Evolutionary conservation across 768 basidiomycete genomes (phyloP).

Genomic region (Tulasnella sp.): DNA sequence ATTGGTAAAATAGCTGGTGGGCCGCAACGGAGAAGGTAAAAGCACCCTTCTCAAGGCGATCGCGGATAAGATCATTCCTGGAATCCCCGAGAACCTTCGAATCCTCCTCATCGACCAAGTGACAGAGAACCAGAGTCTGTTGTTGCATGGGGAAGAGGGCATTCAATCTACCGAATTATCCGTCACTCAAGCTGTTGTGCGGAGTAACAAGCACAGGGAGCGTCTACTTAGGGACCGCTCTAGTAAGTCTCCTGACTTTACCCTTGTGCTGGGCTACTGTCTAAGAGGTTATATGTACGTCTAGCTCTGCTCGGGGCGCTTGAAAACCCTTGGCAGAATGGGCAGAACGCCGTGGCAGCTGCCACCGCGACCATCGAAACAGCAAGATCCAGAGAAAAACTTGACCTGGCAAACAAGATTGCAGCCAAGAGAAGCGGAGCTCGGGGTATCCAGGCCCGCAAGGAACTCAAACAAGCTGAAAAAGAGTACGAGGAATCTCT

Average conservation of each 20-base stretch:
- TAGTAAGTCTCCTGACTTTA: background rate
- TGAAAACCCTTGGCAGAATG: constrained; percentile 35
- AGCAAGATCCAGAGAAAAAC: constrained; percentile 38
- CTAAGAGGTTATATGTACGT: background rate
- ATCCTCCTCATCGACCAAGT: constrained; percentile 55
- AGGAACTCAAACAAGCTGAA: constrained; percentile 55
- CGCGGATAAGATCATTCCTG: constrained; percentile 53
- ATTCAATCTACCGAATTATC: constrained; percentile 40
- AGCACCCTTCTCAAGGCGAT: constrained; percentile 58
- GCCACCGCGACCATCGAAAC: constrained; percentile 37
- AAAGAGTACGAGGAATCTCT: constrained; percentile 45
- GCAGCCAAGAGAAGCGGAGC: constrained; percentile 59
- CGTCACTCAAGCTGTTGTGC: constrained; percentile 51
- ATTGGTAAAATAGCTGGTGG: constrained; percentile 44
- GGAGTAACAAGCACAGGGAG: constrained; percentile 49
- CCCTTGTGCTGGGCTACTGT: background rate
- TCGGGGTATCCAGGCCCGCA: constrained; percentile 60
- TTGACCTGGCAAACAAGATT: constrained; percentile 50
- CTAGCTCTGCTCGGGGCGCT: constrained; percentile 41
- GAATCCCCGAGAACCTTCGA: constrained; percentile 49
- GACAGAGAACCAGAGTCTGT: constrained; percentile 40
- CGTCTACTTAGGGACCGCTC: background rate
- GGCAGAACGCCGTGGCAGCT: constrained; percentile 33
- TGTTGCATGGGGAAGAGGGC: constrained; percentile 31
- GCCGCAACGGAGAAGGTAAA: constrained; percentile 61